Conservation (phyloP, 345 rosid species). For the Litchi chinensis region DNA sequence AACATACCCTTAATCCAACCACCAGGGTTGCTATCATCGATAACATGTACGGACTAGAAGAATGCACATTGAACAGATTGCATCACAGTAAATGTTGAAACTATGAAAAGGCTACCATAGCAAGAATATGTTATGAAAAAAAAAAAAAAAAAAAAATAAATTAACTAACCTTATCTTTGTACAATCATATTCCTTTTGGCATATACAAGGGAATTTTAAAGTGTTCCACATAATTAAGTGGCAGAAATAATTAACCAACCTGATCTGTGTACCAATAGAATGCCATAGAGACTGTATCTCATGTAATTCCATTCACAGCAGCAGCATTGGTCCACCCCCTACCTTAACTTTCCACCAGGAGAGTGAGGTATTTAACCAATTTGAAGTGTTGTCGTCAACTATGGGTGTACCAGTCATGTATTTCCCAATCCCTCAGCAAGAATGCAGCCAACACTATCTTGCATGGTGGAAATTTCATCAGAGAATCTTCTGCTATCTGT, state of each 20-base stretch:
- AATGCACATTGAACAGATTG: not conserved
- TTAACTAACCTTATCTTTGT: too few species aligned
- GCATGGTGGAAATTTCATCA: conserved; percentile 15
- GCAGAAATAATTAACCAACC: conserved; percentile 13
- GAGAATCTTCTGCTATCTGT: conserved; percentile 12
- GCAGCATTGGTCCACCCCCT: not conserved
- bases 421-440: conserved; percentile 45
- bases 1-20: not conserved
- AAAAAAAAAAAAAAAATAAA: too few species aligned
- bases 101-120: not conserved
- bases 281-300: conserved; percentile 7
- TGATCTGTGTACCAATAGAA: not conserved
- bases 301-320: not conserved
- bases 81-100: too few species aligned
- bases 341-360: conserved; percentile 9
- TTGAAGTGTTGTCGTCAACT: not conserved
- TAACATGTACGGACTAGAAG: not conserved
- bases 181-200: not conserved
- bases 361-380: not conserved
- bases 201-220: not conserved
- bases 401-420: not conserved
- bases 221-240: not conserved
- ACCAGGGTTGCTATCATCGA: not conserved
- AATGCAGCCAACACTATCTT: conserved; percentile 42
- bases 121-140: not conserved